Evolutionary conservation across 805 yeast species (phyloP).

Genomic region (Pichia californica): DNA sequence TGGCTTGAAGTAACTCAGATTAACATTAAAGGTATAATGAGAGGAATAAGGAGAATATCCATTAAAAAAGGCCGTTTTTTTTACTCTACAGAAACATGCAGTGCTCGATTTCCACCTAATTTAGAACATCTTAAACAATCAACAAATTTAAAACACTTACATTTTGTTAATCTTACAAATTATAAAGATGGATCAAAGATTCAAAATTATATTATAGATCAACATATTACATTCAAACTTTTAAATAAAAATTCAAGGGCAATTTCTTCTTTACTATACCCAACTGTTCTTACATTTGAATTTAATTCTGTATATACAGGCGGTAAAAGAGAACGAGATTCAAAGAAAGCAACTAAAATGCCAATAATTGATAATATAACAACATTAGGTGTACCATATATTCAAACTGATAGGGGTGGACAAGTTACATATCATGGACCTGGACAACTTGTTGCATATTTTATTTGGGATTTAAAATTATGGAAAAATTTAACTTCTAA

Average conservation of each 20-base stretch:
- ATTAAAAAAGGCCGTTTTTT: too few relatives aligned
- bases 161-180: slow-evolving; percentile 32
- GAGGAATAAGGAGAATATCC: too few relatives aligned
- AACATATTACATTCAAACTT: slow-evolving; percentile 37
- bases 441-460: slow-evolving; percentile 86
- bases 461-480: slow-evolving; percentile 62
- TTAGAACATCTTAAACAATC: slow-evolving; percentile 20
- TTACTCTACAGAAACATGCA: not conserved
- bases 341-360: slow-evolving; percentile 7
- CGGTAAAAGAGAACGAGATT: slow-evolving; percentile 67
- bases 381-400: slow-evolving; percentile 43
- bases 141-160: slow-evolving; percentile 36
- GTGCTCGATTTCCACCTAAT: slow-evolving; percentile 10
- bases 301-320: slow-evolving; percentile 85
- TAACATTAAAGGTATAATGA: too few relatives aligned
- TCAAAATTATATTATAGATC: slow-evolving; percentile 50
- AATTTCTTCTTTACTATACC: slow-evolving; percentile 41
- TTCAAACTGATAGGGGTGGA: slow-evolving; percentile 89
- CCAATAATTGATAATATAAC: slow-evolving; percentile 17
- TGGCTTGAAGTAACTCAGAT: too few relatives aligned
- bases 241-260: slow-evolving; percentile 16
- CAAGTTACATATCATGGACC: slow-evolving; percentile 96
- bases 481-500: slow-evolving; percentile 45
- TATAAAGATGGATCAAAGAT: slow-evolving; percentile 46
- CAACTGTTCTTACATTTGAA: slow-evolving; percentile 74